Base-by-base conservation (phyloP, 192 early-diverging fungal genomes). In the Borealophlyctis nickersoniae region DNA sequence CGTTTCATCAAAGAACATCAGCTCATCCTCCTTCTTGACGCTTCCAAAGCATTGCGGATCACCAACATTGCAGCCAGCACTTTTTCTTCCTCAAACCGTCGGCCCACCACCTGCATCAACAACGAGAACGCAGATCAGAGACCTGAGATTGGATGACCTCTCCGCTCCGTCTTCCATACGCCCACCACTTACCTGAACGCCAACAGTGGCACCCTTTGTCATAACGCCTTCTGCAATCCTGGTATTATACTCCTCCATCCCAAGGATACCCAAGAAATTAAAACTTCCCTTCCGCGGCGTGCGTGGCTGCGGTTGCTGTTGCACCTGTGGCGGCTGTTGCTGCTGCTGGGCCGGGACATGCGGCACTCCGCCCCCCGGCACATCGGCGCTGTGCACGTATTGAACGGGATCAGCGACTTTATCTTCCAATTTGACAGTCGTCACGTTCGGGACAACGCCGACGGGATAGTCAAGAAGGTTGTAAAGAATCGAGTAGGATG, bases 31-130 rank as follows among this genome's bases (percentile, higher is more conserved):
- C n/a, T n/a, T n/a, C n/a, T n/a, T n/a, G n/a, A n/a, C 53, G 27
- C 26, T 50, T 60, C 34, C n/a, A 60, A 16, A 14, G 32, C 31
- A 45, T 45, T 0, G 22, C n/a, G 19, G n/a, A 65, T 24, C 22
- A 65, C 31, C 60, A 64, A n/a, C 63, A 65, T 63, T 11, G 39
- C 58, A 14, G 58, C 58, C 11, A 62, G 35, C 9, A 65, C 60
- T 31, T 63, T 63, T 30, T 65, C 63, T 52, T 65, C 63, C 56
- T 65, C 63, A 28, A 64, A 63, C 26, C 58, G 51, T 2, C 63
- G 52, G 1, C 63, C 60, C 24, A 65, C 63, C 9, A 65, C 58
- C 63, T 65, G 52, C 26, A 63, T 2, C n/a, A 27, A 59, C 2
- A 63, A n/a, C 19, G 29, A 26, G 19, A 56, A 56, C 28, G 55